Conservation (phyloP, 2,329 filamentous ascomycete species). For the Colletotrichum limetticola region DNA sequence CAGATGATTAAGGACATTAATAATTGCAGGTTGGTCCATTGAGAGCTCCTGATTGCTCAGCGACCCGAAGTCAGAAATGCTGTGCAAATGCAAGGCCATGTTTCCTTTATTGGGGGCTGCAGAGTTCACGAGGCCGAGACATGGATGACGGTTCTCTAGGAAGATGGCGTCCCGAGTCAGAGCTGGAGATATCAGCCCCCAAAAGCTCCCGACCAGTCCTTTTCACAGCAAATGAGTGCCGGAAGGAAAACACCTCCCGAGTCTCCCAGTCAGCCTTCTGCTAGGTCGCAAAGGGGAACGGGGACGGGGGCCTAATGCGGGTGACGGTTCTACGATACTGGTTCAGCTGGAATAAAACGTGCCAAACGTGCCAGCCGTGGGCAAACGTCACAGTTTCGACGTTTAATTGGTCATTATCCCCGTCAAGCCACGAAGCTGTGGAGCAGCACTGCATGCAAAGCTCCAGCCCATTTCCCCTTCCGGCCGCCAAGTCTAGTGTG, state of each 20-base stretch:
- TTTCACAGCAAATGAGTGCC: constrained; percentile 23
- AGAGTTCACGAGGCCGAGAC: neutral
- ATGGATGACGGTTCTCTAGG: neutral
- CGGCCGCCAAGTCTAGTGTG: constrained; percentile 28
- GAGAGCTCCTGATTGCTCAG: constrained; percentile 2
- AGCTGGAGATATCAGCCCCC: constrained; percentile 30
- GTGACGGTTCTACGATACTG: constrained; percentile 21
- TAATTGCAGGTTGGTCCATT: neutral
- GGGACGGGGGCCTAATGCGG: constrained; percentile 25
- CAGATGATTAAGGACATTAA: neutral
- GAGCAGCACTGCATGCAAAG: constrained; percentile 26
- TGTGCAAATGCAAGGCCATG: neutral
- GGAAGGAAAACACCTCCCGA: neutral
- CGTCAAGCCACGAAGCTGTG: constrained; percentile 20
- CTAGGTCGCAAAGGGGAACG: constrained; percentile 27
- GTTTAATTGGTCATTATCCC: constrained; percentile 23
- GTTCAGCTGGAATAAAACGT: constrained; percentile 30
- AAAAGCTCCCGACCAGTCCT: constrained; percentile 20
- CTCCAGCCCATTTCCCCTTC: constrained; percentile 32
- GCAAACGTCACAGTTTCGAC: neutral
- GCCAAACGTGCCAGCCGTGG: constrained; percentile 15
- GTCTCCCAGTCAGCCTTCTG: constrained; percentile 29
- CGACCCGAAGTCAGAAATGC: neutral
- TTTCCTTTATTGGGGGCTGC: constrained; percentile 3
- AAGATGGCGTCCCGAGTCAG: constrained; percentile 23